A percentile compares a stretch with the other conserved stretches of the same genome.
Conservation (phyloP, 192 early-diverging fungal species). For the Neocallimastix lanati region DNA sequence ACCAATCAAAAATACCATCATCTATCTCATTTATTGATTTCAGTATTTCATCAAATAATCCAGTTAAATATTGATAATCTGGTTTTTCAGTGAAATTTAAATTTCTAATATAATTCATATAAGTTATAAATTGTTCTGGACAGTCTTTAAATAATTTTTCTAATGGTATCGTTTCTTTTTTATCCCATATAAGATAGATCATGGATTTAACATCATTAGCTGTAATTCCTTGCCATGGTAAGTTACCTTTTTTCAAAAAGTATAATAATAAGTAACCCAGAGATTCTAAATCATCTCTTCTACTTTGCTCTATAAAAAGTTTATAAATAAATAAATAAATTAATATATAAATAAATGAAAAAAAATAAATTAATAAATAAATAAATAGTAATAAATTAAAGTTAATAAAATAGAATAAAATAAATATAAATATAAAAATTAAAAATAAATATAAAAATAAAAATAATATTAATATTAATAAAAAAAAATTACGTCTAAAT, state of each 20-base stretch:
- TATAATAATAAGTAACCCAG: background rate
- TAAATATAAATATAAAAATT: too few species aligned
- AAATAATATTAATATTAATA: background rate
- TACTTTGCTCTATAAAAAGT: background rate
- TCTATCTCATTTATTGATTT: background rate
- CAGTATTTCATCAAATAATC: background rate
- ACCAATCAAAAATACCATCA: background rate
- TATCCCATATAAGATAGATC: background rate
- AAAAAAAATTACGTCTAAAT: background rate
- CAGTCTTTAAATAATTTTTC: background rate
- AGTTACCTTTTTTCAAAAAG: background rate
- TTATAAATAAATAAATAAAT: background rate
- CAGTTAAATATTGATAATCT: background rate
- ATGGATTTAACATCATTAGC: background rate
- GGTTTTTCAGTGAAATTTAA: background rate
- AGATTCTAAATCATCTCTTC: slow-evolving; percentile 1
- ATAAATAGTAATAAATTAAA: too few species aligned
- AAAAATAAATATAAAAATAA: too few species aligned
- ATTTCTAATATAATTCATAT: background rate
- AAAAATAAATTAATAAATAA: too few species aligned
- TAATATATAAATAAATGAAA: too few species aligned
- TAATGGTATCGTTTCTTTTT: background rate
- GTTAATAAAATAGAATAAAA: too few species aligned
- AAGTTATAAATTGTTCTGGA: background rate
- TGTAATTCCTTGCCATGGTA: background rate